Evolutionary conservation across 371 early-diverging fungal species (phyloP), one percentile per base, ranked within the genome.

Genomic region (Apophysomyces ossiformis): DNA sequence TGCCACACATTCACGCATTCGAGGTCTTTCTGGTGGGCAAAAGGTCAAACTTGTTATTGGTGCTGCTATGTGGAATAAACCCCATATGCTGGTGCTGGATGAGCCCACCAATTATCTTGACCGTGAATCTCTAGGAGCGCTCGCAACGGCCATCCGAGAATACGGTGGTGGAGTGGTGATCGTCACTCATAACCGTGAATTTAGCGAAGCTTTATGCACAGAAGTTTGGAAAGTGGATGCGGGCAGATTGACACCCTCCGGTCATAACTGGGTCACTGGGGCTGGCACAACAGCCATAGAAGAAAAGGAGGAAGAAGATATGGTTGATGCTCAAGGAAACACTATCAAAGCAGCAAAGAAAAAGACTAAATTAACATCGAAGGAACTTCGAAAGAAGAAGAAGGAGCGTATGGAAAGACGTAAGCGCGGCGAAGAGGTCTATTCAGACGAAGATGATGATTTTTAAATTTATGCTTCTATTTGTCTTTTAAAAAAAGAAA

Each of bases 1-100:
- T 68, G 90, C 88, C 60, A 86, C 91, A 70, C 93, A 93, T 83
- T 86, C 84, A 70, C 90, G 86, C 68, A 92, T 93, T 76, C 86
- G 86, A 73, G 92, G 90, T 81, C 87, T 95, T 16, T 93, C 93
- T 58, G 96, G 94, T 72, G 94, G 96, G 56, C 94, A 95, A 73
- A 95, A 95, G 84, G 63, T 91, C 74, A 90, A 92, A 83, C 85
- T 95, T 26, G 92, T 91, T 37, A 84, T 94, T 57, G 93, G 89
- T 60, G 92, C 91, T 44, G 89, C 90, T 61, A 89, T 90, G 88
- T 92, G 92, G 91, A 85, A 87, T 76, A 84, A 86, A 66, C 94
- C 94, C 59, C 93, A 94, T 74, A 88, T 94, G 72, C 72, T 95
- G 61, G 92, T 94, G 61, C 77, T 93, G 64, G 94, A 95, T 72